phyloP scores from a whole-genome alignment of 1,284 basidiomycete species.

The Ganoderma resinaceum region DNA sequence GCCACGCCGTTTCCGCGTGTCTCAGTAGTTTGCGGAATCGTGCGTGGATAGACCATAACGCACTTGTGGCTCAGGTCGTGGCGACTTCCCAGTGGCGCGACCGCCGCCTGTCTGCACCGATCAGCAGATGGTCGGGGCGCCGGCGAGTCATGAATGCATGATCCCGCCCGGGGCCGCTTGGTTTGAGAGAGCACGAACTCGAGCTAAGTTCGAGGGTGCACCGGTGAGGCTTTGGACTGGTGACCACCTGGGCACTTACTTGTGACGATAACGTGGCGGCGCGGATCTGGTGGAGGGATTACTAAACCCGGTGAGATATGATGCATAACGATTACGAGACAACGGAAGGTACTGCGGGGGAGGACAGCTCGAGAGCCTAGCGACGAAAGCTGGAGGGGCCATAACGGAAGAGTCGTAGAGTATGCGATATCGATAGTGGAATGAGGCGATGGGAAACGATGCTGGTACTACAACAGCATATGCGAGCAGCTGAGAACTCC shows the following conservation, averaged over 20 bases:
- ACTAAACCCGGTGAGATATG: not conserved
- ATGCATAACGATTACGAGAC: constrained; percentile 10
- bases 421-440: not conserved
- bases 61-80: not conserved
- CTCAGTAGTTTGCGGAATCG: not conserved
- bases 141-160: not conserved
- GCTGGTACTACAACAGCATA: constrained; percentile 4
- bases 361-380: constrained; percentile 13
- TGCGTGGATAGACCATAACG: not conserved
- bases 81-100: not conserved
- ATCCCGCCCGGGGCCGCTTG: not conserved
- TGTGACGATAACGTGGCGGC: not conserved
- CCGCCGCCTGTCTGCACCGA: not conserved
- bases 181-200: not conserved
- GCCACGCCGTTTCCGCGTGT: not conserved
- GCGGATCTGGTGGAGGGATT: not conserved
- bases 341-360: not conserved
- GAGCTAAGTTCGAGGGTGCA: not conserved
- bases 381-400: constrained; percentile 7
- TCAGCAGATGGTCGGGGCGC: not conserved
- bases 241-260: not conserved
- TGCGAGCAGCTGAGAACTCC: not conserved
- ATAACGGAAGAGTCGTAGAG: not conserved
- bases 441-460: not conserved
- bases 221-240: not conserved